These are phyloP conservation scores for Endoconidiophora polonica DNA, from an alignment of 2,329 filamentous ascomycete species.

Conservation along the genomic window DNA sequence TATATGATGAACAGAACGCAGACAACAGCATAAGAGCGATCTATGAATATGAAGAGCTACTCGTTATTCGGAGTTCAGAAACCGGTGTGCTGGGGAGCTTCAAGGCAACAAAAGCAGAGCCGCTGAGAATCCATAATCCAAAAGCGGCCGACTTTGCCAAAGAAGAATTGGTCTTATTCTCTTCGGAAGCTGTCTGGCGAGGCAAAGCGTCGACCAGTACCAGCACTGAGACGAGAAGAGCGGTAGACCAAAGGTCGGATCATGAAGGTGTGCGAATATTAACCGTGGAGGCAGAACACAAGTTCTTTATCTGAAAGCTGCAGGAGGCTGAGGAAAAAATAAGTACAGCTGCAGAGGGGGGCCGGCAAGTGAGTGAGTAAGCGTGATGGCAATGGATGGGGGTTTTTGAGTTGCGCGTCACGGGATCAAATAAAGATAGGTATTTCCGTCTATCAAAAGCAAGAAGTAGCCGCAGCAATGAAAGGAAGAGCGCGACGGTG, in stretches of 20 bases:
- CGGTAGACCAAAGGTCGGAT: neutral
- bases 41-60: neutral
- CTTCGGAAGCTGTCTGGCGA: slow-evolving; percentile 4
- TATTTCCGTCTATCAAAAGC: neutral
- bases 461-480: no score
- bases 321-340: neutral
- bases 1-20: neutral
- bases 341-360: neutral
- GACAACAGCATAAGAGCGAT: neutral
- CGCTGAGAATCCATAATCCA: slow-evolving; percentile 13
- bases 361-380: neutral
- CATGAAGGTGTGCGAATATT: slow-evolving; percentile 5
- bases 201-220: slow-evolving; percentile 7
- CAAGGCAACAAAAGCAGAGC: slow-evolving; percentile 9
- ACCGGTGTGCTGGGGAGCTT: slow-evolving; percentile 6
- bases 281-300: neutral
- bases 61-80: slow-evolving; percentile 3
- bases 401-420: neutral
- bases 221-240: slow-evolving; percentile 3
- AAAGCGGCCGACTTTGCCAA: slow-evolving; percentile 8
- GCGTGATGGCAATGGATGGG: neutral
- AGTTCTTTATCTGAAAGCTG: neutral
- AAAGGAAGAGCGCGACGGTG: neutral
- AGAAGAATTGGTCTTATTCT: slow-evolving; percentile 3
- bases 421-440: neutral